These are phyloP conservation scores for Puccinia triticina DNA, from an alignment of 1,284 basidiomycete genomes.

Conservation along the genomic window DNA sequence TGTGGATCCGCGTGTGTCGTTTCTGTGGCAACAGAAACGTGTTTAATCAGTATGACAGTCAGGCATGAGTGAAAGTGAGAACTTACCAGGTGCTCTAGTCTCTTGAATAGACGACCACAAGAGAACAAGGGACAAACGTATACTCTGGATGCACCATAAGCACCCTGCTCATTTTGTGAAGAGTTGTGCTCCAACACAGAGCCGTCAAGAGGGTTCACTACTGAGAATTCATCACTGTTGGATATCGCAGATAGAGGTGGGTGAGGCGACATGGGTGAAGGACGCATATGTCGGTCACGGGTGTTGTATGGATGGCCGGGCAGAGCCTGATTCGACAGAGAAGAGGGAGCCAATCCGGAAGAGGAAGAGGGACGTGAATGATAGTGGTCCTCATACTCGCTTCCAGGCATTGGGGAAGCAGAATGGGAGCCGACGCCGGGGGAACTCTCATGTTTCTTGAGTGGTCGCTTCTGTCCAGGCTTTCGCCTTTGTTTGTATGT, in stretches of 20 bases:
- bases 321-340: slow-evolving; percentile 17
- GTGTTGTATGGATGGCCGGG: slow-evolving; percentile 50
- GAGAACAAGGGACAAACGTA: slow-evolving; percentile 78
- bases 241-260: slow-evolving; percentile 23
- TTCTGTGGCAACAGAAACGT: slow-evolving; percentile 60
- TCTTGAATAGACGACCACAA: slow-evolving; percentile 81
- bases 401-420: slow-evolving; percentile 48
- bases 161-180: slow-evolving; percentile 41
- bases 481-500: slow-evolving; percentile 84
- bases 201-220: slow-evolving; percentile 46
- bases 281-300: slow-evolving; percentile 53
- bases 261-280: slow-evolving; percentile 41
- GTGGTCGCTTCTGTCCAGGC: slow-evolving; percentile 64
- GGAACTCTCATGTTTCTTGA: slow-evolving; percentile 39
- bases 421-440: slow-evolving; percentile 48
- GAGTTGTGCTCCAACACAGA: slow-evolving; percentile 2
- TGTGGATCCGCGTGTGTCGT: slow-evolving; percentile 84
- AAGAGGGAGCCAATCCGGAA: slow-evolving; percentile 3
- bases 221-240: slow-evolving; percentile 43
- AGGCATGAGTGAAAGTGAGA: not conserved
- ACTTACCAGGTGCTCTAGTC: slow-evolving; percentile 76
- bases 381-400: slow-evolving; percentile 44
- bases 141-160: slow-evolving; percentile 64
- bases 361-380: slow-evolving; percentile 48
- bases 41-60: not conserved